Evolutionary conservation across 2,329 filamentous ascomycete species (phyloP).

Genomic region (Chaetomiaceae sp.): DNA sequence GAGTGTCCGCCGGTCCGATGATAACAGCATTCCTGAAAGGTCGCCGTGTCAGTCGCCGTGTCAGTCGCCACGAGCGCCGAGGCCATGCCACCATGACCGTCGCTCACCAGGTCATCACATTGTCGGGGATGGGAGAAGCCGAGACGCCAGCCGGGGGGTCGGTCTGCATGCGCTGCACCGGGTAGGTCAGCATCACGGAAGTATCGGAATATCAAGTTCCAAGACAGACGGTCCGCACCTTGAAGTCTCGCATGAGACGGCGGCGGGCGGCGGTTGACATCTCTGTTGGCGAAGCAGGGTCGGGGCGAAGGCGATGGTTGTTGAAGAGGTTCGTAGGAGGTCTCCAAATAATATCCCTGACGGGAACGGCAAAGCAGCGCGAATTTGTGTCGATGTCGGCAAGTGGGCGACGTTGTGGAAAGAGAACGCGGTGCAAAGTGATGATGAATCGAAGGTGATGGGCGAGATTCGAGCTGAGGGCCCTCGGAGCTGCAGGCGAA

Average conservation of each 20-base stretch:
- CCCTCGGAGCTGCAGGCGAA: too few species aligned
- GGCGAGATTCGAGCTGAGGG: neutral
- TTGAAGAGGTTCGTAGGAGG: neutral
- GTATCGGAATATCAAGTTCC: neutral
- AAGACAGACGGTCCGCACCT: slow-evolving; percentile 51
- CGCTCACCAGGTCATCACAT: slow-evolving; percentile 88
- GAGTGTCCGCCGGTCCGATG: slow-evolving; percentile 92
- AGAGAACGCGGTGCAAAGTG: neutral
- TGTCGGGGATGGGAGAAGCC: slow-evolving; percentile 90
- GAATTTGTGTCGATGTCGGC: neutral
- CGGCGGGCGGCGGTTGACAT: slow-evolving; percentile 89
- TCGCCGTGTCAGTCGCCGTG: slow-evolving; percentile 7
- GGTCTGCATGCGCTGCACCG: slow-evolving; percentile 87
- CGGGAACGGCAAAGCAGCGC: neutral
- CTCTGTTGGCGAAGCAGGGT: neutral
- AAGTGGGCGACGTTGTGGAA: neutral
- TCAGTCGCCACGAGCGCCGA: neutral
- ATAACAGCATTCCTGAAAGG: slow-evolving; percentile 87
- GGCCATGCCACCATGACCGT: neutral
- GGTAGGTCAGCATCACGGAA: slow-evolving; percentile 10
- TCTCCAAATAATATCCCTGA: neutral
- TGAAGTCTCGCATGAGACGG: slow-evolving; percentile 98
- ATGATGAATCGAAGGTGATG: neutral
- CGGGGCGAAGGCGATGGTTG: neutral
- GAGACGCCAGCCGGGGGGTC: slow-evolving; percentile 96